Base-by-base conservation (phyloP, 148 eudicot genomes). In the Bassia scoparia region DNA sequence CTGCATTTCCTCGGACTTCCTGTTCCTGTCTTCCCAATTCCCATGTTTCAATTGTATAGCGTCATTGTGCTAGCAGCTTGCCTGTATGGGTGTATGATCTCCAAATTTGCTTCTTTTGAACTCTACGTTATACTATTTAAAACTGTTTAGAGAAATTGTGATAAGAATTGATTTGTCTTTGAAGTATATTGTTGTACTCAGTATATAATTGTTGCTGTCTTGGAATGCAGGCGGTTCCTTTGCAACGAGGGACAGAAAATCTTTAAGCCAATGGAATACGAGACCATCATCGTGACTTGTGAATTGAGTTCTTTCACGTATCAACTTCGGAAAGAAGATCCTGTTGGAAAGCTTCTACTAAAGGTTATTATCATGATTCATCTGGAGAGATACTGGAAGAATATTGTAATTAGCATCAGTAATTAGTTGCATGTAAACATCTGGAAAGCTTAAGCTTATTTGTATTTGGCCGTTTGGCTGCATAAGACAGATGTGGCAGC, bases 161-260 rank as follows among this genome's bases (percentile, higher is more conserved):
- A n/a, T 1, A 72, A 63, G 50, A 23, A 38, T 21, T 27, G 4
- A 14, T 7, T 13, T 50, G 26, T n/a, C 21, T 27, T 3, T 12
- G 11, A 15, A n/a, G 24, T 7, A 49, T 34, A 20, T 35, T 34
- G 14, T 69, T 41, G 12, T 41, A 41, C 46, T 2, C 46, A 31
- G 0, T 29, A 52, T 35, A 55, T 46, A 61, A 50, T 46, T 71
- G n/a, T n/a, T n/a, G 49, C 53, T 54, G 24, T n/a, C n/a, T n/a
- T n/a, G 61, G 52, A 70, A 35, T 31, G n/a, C 85, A 85, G 82
- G 83, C 65, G 53, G 37, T 69, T 67, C 76, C 55, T 74, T 61
- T 55, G 74, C 60, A 33, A 37, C 41, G 23, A 75, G 78, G 68
- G 79, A 75, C 59, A 43, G 50, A 46, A 70, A 70, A 59, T 27